Evolutionary conservation across 202 grass and related monocot species (phyloP), one percentile per base, ranked within the genome.

Genomic region (Saccharum hybrid): DNA sequence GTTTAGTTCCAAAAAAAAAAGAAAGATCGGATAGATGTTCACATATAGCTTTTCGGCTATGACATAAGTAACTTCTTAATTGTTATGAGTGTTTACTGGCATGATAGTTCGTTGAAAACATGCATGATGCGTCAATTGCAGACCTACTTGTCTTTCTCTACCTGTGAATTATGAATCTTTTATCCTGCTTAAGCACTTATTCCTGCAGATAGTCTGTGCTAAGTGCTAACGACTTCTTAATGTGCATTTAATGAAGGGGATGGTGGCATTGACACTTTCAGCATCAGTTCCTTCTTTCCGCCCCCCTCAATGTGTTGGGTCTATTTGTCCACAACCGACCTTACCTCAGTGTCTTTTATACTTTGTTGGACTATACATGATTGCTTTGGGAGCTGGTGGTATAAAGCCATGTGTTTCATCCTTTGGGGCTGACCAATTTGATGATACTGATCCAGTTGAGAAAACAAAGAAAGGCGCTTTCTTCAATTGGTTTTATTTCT

Each of bases 401-500:
- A 97, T 97, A 42, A 97, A 97, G 81, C 94, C 94, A 6, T 97
- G 94, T 76, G 94, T 97, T 75, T 97, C 94, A 63, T 90, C 94
- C 51, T 97, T 97, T 76, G 94, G 94, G 45, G 90, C 94, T 7
- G 94, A 97, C 67, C 94, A 97, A 78, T 97, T 97, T 85, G 94
- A 97, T 89, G 87, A 94, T 59, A 97, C 84, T 21, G 94, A 97
- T 79, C 79, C 92, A 46, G 46, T 75, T 75, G 94, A 97, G 81
- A 88, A 90, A 92, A 81, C 80, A 38, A 94, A 87, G 84, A 97
- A 97, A 83, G 94, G 92, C 19, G 88, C 94, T 73, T 97, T 89
- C 82, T 97, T 97, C 82, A 97, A 94, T 84, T 94, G 92, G 94
- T 97, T 94, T 72, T 97, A 92, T 86, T 92, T 97, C 71, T 89